A percentile compares a stretch with the other conserved stretches of the same genome.
Evolutionary conservation across 108 stramenopile genomes (phyloP).

Genomic region (Fragilariopsis cylindrus): DNA sequence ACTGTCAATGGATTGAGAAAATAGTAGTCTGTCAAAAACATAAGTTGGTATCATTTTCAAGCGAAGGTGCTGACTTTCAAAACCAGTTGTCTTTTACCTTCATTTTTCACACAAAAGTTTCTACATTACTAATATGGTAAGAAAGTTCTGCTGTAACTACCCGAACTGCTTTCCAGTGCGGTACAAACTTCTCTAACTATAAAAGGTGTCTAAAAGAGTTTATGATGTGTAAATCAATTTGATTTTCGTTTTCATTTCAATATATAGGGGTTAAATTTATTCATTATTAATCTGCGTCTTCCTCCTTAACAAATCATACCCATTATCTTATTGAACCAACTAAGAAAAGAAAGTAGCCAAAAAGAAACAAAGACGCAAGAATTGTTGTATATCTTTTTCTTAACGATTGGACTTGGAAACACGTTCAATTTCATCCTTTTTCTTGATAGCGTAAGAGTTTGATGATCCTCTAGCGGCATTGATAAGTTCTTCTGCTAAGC

Average conservation of each 20-base stretch:
- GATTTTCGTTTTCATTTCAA: neutral
- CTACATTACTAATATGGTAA: too few species aligned
- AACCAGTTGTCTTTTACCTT: too few species aligned
- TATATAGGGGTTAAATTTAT: conserved; percentile 9
- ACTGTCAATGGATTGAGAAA: too few species aligned
- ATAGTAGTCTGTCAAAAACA: too few species aligned
- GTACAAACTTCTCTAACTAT: too few species aligned
- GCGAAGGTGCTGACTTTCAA: too few species aligned
- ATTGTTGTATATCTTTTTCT: conserved; percentile 26
- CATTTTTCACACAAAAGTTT: too few species aligned
- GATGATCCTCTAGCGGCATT: conserved; percentile 99
- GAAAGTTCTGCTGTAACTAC: too few species aligned
- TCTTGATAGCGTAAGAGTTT: conserved; percentile 99
- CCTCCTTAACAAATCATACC: too few species aligned
- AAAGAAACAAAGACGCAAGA: neutral
- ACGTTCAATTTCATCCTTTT: conserved; percentile 99
- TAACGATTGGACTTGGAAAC: conserved; percentile 99
- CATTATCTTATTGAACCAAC: neutral
- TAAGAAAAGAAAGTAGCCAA: conserved; percentile 1
- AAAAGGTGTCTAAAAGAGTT: too few species aligned
- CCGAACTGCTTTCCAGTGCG: too few species aligned
- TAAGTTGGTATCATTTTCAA: too few species aligned
- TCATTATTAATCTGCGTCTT: neutral
- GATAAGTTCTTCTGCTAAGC: conserved; percentile 99
- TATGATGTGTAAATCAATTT: neutral